These are phyloP conservation scores for Orbilia blumenaviensis DNA, from an alignment of 2,329 filamentous ascomycete genomes.

Conservation along the genomic window DNA sequence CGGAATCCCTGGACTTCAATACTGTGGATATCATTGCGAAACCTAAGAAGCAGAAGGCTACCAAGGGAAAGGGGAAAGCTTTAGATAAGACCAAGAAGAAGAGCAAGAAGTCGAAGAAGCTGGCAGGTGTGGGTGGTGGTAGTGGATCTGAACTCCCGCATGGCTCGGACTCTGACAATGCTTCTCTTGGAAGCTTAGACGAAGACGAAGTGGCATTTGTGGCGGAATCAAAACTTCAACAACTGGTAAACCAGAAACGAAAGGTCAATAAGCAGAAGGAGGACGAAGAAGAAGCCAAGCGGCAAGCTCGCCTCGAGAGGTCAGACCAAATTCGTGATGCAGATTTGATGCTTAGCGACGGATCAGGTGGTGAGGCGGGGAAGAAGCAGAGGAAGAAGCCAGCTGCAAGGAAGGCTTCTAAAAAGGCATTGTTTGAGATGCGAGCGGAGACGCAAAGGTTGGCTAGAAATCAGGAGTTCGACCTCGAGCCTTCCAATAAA, in stretches of 20 bases:
- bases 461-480: conserved; percentile 86
- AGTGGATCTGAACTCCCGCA: conserved; percentile 31
- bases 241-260: conserved; percentile 77
- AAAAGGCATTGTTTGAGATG: conserved; percentile 95
- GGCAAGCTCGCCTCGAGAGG: conserved; percentile 57
- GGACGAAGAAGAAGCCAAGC: conserved; percentile 64
- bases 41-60: conserved; percentile 56
- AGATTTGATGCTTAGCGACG: conserved; percentile 57
- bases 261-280: conserved; percentile 75
- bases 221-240: conserved; percentile 71
- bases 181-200: conserved; percentile 43
- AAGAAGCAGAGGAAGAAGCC: conserved; percentile 62
- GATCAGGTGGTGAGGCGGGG: conserved; percentile 65
- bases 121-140: conserved; percentile 56
- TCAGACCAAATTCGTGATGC: conserved; percentile 51
- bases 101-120: conserved; percentile 64
- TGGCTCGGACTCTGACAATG: conserved; percentile 20
- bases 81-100: conserved; percentile 48
- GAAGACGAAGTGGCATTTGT: conserved; percentile 58
- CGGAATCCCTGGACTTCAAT: conserved; percentile 58
- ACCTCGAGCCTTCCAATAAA: conserved; percentile 86
- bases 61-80: conserved; percentile 59
- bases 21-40: conserved; percentile 17
- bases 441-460: conserved; percentile 92
- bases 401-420: conserved; percentile 87